Evolutionary conservation across 1,284 basidiomycete species (phyloP), one percentile per base, ranked within the genome.

Genomic region (Ceratobasidium sp.): DNA sequence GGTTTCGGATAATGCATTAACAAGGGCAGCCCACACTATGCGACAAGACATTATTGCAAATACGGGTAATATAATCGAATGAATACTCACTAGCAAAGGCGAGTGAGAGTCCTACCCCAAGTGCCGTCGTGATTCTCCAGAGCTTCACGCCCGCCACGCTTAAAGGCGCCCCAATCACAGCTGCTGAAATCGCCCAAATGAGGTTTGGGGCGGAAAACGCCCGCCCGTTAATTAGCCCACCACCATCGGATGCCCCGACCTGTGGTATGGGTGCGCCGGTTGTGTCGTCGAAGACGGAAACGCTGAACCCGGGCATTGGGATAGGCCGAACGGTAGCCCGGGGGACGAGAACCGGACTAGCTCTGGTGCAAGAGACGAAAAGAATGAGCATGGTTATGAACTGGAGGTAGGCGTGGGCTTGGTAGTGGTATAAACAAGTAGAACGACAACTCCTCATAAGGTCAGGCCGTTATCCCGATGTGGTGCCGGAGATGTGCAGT

Each of bases 241-340:
- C 69, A 14, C 69, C 69, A 62, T 72, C 69, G 1, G 69, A 72
- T 37, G 69, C 69, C 19, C 37, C 41, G n/a, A 46, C 56, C 46
- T 72, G 69, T 19, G 69, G 69, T 41, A 72, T 62, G 29, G 58
- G 69, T 37, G 69, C 69, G 16, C 69, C 69, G 9, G 69, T 72
- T 56, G 16, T 48, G 16, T 72, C 69, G 58, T 72, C 69, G 31
- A 72, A 72, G 46, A 72, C 69, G 14, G 69, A 61, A 22, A 72
- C 69, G 6, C 61, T 72, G n/a, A 61, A 72, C 19, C 69, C 69
- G 14, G 58, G 58, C 56, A 72, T 72, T 11, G 58, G 58, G 22
- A 72, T 56, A 13, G 69, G 69, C 9, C 69, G 56, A 51, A 72
- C 39, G 24, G 62, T 62, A 19, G 69, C 69, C 11, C 69, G 69